phyloP scores from a whole-genome alignment of 768 basidiomycete genomes.

The Collybia nuda region DNA sequence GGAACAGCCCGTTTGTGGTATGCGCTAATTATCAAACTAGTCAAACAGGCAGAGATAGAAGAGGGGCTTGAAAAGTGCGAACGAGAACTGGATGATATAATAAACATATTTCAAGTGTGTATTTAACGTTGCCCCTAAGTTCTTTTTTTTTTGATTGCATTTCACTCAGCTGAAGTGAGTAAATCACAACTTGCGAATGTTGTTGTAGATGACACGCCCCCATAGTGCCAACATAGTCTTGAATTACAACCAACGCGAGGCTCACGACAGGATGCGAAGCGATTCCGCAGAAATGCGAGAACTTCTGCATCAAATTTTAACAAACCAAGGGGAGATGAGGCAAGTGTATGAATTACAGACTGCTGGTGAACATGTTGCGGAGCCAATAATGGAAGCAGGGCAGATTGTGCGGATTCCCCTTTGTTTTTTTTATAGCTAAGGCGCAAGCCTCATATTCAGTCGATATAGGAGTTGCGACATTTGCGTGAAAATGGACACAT shows the following conservation, averaged over 20 bases:
- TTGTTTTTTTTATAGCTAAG: background rate
- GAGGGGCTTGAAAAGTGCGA: constrained; percentile 44
- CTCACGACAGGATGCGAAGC: constrained; percentile 21
- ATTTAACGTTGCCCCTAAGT: background rate
- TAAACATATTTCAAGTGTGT: constrained; percentile 43
- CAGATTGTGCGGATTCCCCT: constrained; percentile 37
- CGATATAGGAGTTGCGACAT: constrained; percentile 25
- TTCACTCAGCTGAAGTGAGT: constrained; percentile 21
- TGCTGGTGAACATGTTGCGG: constrained; percentile 39
- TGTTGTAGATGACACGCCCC: background rate
- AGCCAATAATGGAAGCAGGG: constrained; percentile 50
- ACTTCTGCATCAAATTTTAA: constrained; percentile 38
- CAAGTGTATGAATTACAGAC: constrained; percentile 37
- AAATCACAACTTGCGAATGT: background rate
- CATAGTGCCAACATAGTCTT: constrained; percentile 26
- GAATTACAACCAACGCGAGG: constrained; percentile 27
- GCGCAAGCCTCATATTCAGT: background rate
- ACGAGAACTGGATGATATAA: constrained; percentile 38
- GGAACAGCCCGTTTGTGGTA: background rate
- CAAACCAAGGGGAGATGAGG: constrained; percentile 32
- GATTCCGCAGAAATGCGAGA: constrained; percentile 35
- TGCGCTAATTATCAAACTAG: constrained; percentile 21
- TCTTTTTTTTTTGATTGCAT: background rate
- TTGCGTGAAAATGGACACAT: constrained; percentile 17
- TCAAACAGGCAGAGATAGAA: constrained; percentile 44